Evolutionary conservation across 1,139 yeast species (phyloP).

Genomic region (Suhomyces chickasaworum): DNA sequence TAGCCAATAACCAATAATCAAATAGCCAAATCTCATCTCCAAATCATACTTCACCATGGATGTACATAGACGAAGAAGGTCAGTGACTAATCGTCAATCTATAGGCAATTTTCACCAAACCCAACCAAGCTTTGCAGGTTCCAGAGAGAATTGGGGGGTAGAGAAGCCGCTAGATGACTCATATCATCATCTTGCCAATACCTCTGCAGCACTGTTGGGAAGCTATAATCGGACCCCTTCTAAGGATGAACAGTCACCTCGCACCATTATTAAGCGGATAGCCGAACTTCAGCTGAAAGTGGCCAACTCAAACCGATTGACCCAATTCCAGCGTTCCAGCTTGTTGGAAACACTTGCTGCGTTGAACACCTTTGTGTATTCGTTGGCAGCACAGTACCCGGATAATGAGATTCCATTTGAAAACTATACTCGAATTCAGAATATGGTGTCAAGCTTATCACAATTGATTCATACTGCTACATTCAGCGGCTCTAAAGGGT

Average conservation of each 20-base stretch:
- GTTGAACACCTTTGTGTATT: slow-evolving; percentile 15
- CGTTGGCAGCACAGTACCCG: slow-evolving; percentile 16
- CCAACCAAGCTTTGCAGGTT: slow-evolving; percentile 10
- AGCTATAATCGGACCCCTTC: slow-evolving; percentile 1
- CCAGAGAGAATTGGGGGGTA: slow-evolving; percentile 1
- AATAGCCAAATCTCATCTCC: too few species aligned
- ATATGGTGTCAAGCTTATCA: slow-evolving; percentile 4
- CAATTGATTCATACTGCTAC: slow-evolving; percentile 11
- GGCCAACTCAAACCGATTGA: slow-evolving; percentile 9
- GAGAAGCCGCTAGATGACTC: not conserved
- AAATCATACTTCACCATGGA: slow-evolving; percentile 1
- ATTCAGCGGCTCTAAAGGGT: not conserved
- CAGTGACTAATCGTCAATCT: slow-evolving; percentile 7
- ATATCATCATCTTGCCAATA: not conserved
- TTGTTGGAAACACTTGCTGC: slow-evolving; percentile 15
- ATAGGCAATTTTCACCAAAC: slow-evolving; percentile 11
- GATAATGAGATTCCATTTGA: slow-evolving; percentile 12
- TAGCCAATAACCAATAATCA: too few species aligned
- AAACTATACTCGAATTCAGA: slow-evolving; percentile 10
- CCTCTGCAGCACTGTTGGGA: not conserved
- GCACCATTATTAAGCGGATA: slow-evolving; percentile 4
- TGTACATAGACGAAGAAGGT: slow-evolving; percentile 10
- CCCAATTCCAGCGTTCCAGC: slow-evolving; percentile 17
- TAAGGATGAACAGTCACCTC: slow-evolving; percentile 6
- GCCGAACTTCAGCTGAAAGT: slow-evolving; percentile 10